Evolutionary conservation across 2,329 filamentous ascomycete species (phyloP).

Genomic region (Xylaria sp.): DNA sequence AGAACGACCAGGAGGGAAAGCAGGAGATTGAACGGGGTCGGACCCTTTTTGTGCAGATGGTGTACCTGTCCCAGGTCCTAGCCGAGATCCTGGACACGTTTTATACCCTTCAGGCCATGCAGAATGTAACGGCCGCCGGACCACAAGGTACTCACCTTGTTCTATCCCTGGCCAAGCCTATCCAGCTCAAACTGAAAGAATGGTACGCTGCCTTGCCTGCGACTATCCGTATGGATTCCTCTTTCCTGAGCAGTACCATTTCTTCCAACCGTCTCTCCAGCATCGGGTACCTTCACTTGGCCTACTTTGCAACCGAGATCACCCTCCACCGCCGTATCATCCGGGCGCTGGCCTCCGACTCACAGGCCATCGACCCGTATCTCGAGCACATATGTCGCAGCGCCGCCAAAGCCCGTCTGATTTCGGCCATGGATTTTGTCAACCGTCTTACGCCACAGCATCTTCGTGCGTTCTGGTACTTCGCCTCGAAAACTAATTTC

Average conservation of each 20-base stretch:
- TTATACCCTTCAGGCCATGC: slow-evolving; percentile 81
- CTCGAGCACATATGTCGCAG: slow-evolving; percentile 92
- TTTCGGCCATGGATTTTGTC: slow-evolving; percentile 97
- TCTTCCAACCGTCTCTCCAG: slow-evolving; percentile 64
- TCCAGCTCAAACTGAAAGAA: slow-evolving; percentile 83
- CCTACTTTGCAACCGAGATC: slow-evolving; percentile 94
- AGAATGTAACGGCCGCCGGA: slow-evolving; percentile 73
- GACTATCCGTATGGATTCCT: slow-evolving; percentile 73
- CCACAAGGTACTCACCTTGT: slow-evolving; percentile 77
- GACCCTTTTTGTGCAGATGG: slow-evolving; percentile 79
- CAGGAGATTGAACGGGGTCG: slow-evolving; percentile 75
- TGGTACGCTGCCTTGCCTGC: slow-evolving; percentile 80
- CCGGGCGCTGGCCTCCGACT: slow-evolving; percentile 72
- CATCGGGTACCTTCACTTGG: slow-evolving; percentile 84
- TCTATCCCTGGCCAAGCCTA: slow-evolving; percentile 80
- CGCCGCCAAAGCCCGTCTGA: slow-evolving; percentile 91
- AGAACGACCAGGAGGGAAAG: slow-evolving; percentile 69
- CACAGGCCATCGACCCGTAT: slow-evolving; percentile 74
- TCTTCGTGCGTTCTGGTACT: slow-evolving; percentile 92
- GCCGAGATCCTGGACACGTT: slow-evolving; percentile 85
- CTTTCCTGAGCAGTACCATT: slow-evolving; percentile 56
- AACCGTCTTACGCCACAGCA: slow-evolving; percentile 90
- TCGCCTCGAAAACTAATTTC: slow-evolving; percentile 89
- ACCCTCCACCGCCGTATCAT: slow-evolving; percentile 92
- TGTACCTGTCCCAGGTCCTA: slow-evolving; percentile 78